Evolutionary conservation across 345 rosid genomes (phyloP).

Genomic region (Rhodamnia argentea): DNA sequence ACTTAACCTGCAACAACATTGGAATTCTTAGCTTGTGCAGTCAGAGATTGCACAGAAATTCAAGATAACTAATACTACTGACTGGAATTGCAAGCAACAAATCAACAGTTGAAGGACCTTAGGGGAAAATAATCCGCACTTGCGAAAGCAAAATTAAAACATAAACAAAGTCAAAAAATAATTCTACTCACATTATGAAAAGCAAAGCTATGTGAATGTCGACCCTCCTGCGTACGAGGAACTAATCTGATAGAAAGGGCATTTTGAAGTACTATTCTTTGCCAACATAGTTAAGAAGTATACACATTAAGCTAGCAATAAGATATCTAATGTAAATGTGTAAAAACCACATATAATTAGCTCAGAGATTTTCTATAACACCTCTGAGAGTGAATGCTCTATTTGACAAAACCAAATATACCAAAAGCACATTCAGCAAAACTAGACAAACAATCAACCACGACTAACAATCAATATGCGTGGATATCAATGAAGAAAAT

Average conservation of each 20-base stretch:
- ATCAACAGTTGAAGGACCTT: background rate
- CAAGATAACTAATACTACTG: background rate
- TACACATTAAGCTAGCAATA: background rate
- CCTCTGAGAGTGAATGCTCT: background rate
- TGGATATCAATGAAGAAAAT: background rate
- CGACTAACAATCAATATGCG: background rate
- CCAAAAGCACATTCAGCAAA: background rate
- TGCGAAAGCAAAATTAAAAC: background rate
- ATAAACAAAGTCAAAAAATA: background rate
- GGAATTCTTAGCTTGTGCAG: background rate
- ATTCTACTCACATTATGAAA: background rate
- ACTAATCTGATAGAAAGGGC: background rate
- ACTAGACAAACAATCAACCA: background rate
- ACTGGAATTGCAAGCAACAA: background rate
- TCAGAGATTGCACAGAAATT: background rate
- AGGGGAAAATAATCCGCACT: background rate
- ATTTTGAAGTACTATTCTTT: background rate
- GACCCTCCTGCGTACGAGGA: background rate
- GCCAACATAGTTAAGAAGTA: background rate
- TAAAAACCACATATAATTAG: background rate
- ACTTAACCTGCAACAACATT: constrained; percentile 1
- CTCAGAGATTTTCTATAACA: background rate
- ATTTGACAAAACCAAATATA: background rate
- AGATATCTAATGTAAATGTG: background rate
- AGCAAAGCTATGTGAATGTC: background rate